A percentile compares a stretch with the other conserved stretches of the same genome.
These are phyloP conservation scores for Cordyceps farinosa DNA, from an alignment of 2,329 filamentous ascomycete genomes.

Conservation along the genomic window DNA sequence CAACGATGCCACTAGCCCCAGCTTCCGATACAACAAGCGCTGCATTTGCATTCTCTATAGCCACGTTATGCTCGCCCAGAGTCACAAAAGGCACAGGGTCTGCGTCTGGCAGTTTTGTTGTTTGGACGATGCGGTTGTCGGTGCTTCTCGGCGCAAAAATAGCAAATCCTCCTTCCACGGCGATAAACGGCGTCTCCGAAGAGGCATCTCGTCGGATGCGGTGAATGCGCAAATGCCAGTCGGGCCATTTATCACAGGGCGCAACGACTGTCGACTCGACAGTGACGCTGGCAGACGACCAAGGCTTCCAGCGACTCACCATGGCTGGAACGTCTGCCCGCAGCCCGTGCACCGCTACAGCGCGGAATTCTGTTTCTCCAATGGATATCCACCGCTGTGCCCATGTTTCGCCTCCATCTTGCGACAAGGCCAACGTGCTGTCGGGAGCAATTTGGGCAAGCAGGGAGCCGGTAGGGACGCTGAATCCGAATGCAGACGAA, in stretches of 20 bases:
- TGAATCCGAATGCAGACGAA: conserved; percentile 45
- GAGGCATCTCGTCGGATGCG: conserved; percentile 13
- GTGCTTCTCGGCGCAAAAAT: conserved; percentile 15
- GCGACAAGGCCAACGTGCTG: conserved; percentile 29
- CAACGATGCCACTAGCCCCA: conserved; percentile 20
- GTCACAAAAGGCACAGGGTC: neutral
- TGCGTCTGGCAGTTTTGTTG: neutral
- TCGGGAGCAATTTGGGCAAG: conserved; percentile 35
- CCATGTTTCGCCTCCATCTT: conserved; percentile 32
- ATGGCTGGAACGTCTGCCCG: neutral
- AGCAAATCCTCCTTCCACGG: conserved; percentile 26
- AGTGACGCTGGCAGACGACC: conserved; percentile 23
- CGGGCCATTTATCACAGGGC: conserved; percentile 31
- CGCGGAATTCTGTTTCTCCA: conserved; percentile 16
- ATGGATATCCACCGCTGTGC: conserved; percentile 29
- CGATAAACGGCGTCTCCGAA: conserved; percentile 2
- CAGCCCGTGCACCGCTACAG: neutral
- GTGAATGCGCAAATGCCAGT: conserved; percentile 32
- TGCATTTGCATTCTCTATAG: conserved; percentile 9
- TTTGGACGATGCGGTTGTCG: conserved; percentile 2
- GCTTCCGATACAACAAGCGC: conserved; percentile 17
- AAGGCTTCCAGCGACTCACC: neutral
- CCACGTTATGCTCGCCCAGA: neutral
- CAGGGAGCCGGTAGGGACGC: conserved; percentile 37
- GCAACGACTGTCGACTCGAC: conserved; percentile 30